Conservation (phyloP, 257 asterid species). For the Datura wrightii region DNA sequence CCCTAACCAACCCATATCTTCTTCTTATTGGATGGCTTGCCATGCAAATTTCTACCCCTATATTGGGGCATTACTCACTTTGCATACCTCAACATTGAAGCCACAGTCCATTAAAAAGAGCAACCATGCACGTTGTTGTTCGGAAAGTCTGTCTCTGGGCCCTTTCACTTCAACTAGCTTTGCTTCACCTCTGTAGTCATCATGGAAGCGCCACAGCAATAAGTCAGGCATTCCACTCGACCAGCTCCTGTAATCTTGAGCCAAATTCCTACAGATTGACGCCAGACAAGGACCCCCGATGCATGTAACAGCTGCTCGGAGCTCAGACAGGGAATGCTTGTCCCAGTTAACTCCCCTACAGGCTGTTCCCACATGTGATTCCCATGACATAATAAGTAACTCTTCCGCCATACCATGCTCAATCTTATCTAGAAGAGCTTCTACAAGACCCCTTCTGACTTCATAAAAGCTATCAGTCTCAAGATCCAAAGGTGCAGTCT, state of each 20-base stretch:
- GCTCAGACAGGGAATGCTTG: slow-evolving; percentile 66
- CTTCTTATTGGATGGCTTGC: neutral
- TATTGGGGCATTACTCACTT: slow-evolving; percentile 54
- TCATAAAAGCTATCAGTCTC: slow-evolving; percentile 82
- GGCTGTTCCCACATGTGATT: slow-evolving; percentile 64
- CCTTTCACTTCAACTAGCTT: slow-evolving; percentile 98
- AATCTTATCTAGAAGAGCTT: slow-evolving; percentile 65
- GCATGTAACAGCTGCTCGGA: slow-evolving; percentile 84
- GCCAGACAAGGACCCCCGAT: slow-evolving; percentile 80
- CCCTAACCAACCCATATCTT: no score
- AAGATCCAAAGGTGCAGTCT: slow-evolving; percentile 95
- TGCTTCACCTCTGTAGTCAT: slow-evolving; percentile 79
- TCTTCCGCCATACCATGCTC: slow-evolving; percentile 83
- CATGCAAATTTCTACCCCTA: neutral
- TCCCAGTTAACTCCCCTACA: slow-evolving; percentile 97
- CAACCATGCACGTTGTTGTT: slow-evolving; percentile 98
- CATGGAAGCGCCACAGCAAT: slow-evolving; percentile 85
- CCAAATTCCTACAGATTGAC: slow-evolving; percentile 76
- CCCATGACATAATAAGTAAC: slow-evolving; percentile 77
- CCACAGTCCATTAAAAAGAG: slow-evolving; percentile 83
- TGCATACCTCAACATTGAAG: slow-evolving; percentile 81
- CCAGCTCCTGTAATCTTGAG: slow-evolving; percentile 95
- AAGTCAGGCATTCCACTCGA: slow-evolving; percentile 98
- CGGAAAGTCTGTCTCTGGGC: slow-evolving; percentile 87
- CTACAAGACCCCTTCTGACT: slow-evolving; percentile 64